Percentiles rank a stretch among this genome's conserved stretches.
phyloP scores from a whole-genome alignment of 2,329 filamentous ascomycete genomes.

The Dactylellina drechsleri region DNA sequence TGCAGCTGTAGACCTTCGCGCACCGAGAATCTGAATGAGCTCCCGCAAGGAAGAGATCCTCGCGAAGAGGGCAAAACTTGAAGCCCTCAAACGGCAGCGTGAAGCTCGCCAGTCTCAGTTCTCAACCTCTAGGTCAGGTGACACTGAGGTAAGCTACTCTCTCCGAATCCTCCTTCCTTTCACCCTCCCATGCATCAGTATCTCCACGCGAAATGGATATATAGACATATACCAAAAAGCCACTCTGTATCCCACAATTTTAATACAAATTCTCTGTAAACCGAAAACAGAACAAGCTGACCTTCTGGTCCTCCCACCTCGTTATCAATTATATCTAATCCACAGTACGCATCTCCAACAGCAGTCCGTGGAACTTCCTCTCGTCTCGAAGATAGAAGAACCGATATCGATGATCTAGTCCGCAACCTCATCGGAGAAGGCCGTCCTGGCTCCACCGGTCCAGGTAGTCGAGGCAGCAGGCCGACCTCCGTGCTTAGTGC shows the following conservation, averaged over 20 bases:
- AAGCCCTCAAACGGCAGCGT: constrained; percentile 91
- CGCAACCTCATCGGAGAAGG: constrained; percentile 83
- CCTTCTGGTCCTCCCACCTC: constrained; percentile 26
- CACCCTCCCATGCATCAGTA: not conserved
- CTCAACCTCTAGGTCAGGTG: constrained; percentile 73
- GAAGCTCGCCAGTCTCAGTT: constrained; percentile 77
- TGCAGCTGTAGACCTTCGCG: constrained; percentile 32
- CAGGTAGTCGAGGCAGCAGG: constrained; percentile 75
- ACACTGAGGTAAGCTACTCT: constrained; percentile 73
- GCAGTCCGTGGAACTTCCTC: constrained; percentile 26
- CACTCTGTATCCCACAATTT: no score
- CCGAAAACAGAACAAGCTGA: constrained; percentile 28
- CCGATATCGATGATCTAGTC: constrained; percentile 83
- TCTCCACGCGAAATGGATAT: no score
- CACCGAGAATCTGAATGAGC: constrained; percentile 62
- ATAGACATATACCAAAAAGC: no score
- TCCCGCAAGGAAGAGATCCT: constrained; percentile 94
- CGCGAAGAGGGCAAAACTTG: constrained; percentile 95
- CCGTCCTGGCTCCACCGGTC: constrained; percentile 74
- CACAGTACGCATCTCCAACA: constrained; percentile 49
- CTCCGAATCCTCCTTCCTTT: not conserved
- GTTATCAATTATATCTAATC: constrained; percentile 14
- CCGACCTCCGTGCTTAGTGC: constrained; percentile 87
- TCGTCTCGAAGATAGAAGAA: constrained; percentile 62
- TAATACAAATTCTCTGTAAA: not conserved